phyloP scores from a whole-genome alignment of 2,329 filamentous ascomycete species.

The Ramularia endophylla region DNA sequence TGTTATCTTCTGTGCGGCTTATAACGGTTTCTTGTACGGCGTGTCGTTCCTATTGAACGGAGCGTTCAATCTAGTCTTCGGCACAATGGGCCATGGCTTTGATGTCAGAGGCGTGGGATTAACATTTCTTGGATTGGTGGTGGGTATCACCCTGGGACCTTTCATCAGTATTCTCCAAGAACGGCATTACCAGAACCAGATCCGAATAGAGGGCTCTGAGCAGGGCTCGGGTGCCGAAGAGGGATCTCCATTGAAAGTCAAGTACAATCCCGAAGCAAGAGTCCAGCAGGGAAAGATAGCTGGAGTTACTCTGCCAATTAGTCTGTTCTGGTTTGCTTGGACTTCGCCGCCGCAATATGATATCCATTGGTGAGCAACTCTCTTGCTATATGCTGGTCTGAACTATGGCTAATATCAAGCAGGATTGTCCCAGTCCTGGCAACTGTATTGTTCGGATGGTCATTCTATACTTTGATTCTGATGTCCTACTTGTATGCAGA shows the following conservation, averaged over 20 bases:
- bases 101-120: conserved; percentile 16
- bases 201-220: conserved; percentile 18
- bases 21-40: conserved; percentile 47
- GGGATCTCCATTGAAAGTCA: conserved; percentile 15
- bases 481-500: conserved; percentile 48
- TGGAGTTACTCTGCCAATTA: conserved; percentile 36
- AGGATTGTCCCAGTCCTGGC: conserved; percentile 43
- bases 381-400: too few relatives aligned
- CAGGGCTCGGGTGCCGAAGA: conserved; percentile 35
- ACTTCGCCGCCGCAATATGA: conserved; percentile 26
- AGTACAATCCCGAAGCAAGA: conserved; percentile 37
- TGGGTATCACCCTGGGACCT: conserved; percentile 39
- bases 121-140: conserved; percentile 31
- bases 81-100: conserved; percentile 34
- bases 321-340: conserved; percentile 40
- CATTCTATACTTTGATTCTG: conserved; percentile 46
- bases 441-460: conserved; percentile 46
- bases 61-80: conserved; percentile 46
- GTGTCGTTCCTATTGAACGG: conserved; percentile 47
- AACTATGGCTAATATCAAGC: too few relatives aligned
- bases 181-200: conserved; percentile 34
- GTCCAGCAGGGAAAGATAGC: conserved; percentile 41
- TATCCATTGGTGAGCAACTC: conserved; percentile 15
- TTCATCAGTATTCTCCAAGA: conserved; percentile 43
- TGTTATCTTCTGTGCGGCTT: conserved; percentile 43